These are phyloP conservation scores for Oryza brachyantha DNA, from an alignment of 176 grass and related monocot species.

Conservation along the genomic window DNA sequence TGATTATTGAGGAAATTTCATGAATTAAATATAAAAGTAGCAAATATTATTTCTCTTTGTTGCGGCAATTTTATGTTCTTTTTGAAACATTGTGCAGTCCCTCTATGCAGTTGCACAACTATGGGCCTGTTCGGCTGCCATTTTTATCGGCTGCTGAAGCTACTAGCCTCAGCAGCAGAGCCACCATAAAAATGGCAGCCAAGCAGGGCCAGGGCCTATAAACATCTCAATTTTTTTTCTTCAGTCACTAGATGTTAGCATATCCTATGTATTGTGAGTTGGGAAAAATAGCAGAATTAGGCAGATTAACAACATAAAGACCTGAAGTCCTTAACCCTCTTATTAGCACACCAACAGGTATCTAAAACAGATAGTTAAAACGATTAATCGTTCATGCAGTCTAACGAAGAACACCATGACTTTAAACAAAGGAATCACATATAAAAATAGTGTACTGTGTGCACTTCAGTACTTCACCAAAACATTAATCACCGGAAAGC, in stretches of 20 bases:
- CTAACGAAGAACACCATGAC: neutral
- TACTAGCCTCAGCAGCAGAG: no score
- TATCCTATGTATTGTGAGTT: neutral
- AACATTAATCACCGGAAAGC: conserved; percentile 1
- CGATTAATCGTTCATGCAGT: neutral
- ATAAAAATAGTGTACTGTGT: neutral
- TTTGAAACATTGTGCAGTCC: neutral
- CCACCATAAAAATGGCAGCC: no score
- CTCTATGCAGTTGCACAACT: neutral
- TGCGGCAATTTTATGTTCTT: neutral
- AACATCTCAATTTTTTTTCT: neutral
- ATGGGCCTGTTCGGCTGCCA: no score
- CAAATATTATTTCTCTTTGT: neutral
- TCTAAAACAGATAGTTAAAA: neutral
- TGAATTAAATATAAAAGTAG: neutral
- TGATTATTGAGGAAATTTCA: neutral
- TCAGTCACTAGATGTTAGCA: neutral
- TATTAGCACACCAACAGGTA: neutral
- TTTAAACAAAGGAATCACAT: neutral
- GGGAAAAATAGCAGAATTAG: neutral
- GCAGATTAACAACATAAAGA: neutral
- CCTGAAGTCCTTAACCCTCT: neutral
- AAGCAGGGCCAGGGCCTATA: no score
- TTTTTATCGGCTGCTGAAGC: no score
- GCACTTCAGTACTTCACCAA: neutral